These are phyloP conservation scores for Suhomyces panamericanus DNA, from an alignment of 1,139 yeast species.

Conservation along the genomic window DNA sequence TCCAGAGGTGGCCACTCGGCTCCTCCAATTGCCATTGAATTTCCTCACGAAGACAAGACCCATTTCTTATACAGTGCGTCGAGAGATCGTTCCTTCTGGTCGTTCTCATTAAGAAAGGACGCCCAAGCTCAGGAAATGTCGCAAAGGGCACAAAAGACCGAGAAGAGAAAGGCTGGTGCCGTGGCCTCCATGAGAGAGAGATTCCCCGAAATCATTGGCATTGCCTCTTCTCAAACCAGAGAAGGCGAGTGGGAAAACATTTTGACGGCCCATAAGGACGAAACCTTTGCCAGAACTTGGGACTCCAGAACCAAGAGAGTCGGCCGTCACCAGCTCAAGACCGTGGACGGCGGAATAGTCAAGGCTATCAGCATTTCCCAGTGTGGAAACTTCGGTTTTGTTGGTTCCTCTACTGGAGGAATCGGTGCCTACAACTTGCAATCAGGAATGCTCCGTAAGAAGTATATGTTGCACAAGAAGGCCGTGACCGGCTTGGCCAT, in stretches of 20 bases:
- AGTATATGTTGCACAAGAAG: slow-evolving; percentile 66
- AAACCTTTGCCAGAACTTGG: slow-evolving; percentile 89
- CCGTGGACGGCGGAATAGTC: slow-evolving; percentile 81
- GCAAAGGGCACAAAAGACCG: slow-evolving; percentile 63
- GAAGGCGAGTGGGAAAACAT: slow-evolving; percentile 95
- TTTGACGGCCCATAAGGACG: slow-evolving; percentile 88
- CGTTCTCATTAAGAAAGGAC: slow-evolving; percentile 88
- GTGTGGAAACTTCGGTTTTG: slow-evolving; percentile 93
- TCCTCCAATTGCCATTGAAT: slow-evolving; percentile 77
- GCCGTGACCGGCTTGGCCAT: slow-evolving; percentile 87
- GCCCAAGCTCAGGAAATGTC: slow-evolving; percentile 95
- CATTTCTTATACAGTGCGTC: slow-evolving; percentile 89
- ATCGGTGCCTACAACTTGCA: slow-evolving; percentile 88
- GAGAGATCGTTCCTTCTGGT: slow-evolving; percentile 84
- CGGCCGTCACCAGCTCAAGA: slow-evolving; percentile 68
- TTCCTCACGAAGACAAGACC: slow-evolving; percentile 75
- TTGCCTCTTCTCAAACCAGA: slow-evolving; percentile 76
- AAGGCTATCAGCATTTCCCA: slow-evolving; percentile 78
- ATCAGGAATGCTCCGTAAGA: slow-evolving; percentile 77
- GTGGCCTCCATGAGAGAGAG: slow-evolving; percentile 55
- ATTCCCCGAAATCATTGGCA: slow-evolving; percentile 71
- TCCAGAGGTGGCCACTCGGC: slow-evolving; percentile 97
- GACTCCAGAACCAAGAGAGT: slow-evolving; percentile 77
- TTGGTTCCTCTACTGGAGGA: slow-evolving; percentile 91
- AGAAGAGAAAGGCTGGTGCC: slow-evolving; percentile 61